Conservation (phyloP, 2,329 filamentous ascomycete genomes). For the Byssothecium circinans region DNA sequence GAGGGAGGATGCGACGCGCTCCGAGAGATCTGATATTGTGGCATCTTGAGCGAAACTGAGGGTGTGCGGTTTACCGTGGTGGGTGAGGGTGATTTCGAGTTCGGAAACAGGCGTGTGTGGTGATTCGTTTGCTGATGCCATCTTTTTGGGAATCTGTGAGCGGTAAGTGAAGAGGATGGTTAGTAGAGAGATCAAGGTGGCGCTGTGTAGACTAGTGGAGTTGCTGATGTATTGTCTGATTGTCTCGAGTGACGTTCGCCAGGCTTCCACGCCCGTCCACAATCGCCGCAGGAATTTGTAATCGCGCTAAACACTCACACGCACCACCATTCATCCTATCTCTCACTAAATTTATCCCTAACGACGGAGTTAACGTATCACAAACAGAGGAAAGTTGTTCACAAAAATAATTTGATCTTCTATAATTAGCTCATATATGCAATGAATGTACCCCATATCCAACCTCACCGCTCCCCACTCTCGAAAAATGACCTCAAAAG, state of each 20-base stretch:
- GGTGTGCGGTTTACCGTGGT: slow-evolving; percentile 56
- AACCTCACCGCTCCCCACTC: background rate
- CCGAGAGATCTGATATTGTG: slow-evolving; percentile 61
- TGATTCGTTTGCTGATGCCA: slow-evolving; percentile 3
- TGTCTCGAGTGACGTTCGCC: slow-evolving; percentile 37
- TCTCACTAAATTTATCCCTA: background rate
- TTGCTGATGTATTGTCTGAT: slow-evolving; percentile 14
- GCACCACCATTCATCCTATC: background rate
- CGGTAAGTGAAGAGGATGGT: slow-evolving; percentile 18
- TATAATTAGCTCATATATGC: background rate
- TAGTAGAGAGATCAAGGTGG: slow-evolving; percentile 33
- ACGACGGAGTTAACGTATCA: no score
- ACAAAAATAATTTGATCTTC: background rate
- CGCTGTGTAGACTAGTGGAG: slow-evolving; percentile 24
- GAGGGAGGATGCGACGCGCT: slow-evolving; percentile 58
- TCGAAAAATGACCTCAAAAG: background rate
- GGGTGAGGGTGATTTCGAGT: slow-evolving; percentile 52
- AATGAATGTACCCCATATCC: background rate
- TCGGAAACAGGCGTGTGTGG: slow-evolving; percentile 10
- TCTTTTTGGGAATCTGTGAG: slow-evolving; percentile 4
- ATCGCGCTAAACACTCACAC: slow-evolving; percentile 20
- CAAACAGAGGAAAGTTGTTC: no score
- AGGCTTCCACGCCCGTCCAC: slow-evolving; percentile 38
- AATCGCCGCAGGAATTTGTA: slow-evolving; percentile 41
- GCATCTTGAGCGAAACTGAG: slow-evolving; percentile 53